Evolutionary conservation across 2,329 filamentous ascomycete species (phyloP), one percentile per base, ranked within the genome.

Genomic region (Aspergillus alliaceus): DNA sequence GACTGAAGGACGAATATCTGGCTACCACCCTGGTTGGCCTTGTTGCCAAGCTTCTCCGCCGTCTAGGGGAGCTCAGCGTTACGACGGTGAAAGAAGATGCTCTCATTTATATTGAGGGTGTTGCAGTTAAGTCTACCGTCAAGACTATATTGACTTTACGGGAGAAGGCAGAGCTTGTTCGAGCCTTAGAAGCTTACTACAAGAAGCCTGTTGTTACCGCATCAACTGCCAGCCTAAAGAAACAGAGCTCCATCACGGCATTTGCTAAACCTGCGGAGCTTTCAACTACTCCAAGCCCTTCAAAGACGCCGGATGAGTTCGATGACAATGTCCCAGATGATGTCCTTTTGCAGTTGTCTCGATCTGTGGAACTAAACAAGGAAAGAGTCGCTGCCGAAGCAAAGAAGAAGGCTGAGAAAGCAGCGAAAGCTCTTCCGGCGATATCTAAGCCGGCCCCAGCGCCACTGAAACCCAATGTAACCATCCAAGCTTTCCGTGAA

Each of bases 1-100:
- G 95, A 56, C 82, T 99, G 4, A 89, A 93, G 61, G 95, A 99
- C 72, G 83, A 86, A 54, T 97, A 92, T 74, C 83, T 99, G 7
- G 88, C 95, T 34, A 86, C 84, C 58, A 91, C 91, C 37, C 88
- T 93, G 14, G 91, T 96, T 49, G 87, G 86, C 27, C 84, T 98
- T 27, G 85, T 97, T 31, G 86, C 87, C 65, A 96, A 96, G 72
- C 87, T 99, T 57, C 82, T 99, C 34, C 84, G 85, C 14, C 88
- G 91, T 22, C 80, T 99, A n/a, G 86, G 87, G 39, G 88, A 93
- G 63, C 88, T 90, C 50, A 82, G 85, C 53, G 86, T 96, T 64
- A 86, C 73, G 20, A 72, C 87, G 53, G 84, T 96, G 29, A 84
- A 86, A 35, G 72, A 83, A 14, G 86, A 87, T 66, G 86, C 87